Evolutionary conservation across 1,139 yeast genomes (phyloP), one percentile per base, ranked within the genome.

Genomic region (Debaryomycetaceae sp.): DNA sequence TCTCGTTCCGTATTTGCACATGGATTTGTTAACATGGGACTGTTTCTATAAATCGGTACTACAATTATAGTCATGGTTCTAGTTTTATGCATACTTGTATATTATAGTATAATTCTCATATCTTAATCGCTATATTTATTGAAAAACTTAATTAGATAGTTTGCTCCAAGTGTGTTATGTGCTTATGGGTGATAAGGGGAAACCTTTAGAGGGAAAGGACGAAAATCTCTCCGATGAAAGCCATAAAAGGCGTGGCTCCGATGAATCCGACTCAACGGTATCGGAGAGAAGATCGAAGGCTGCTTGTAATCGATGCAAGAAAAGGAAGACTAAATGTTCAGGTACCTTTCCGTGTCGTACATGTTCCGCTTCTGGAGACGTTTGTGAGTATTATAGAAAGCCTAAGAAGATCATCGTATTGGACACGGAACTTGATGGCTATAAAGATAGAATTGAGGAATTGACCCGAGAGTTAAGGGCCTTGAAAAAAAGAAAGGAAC

Each of bases 301-400:
- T 6, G 68, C 68, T 1, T 64, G 69, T 49, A 44, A 50, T 1
- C 39, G 67, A 30, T 64, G 69, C 43, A 51, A 59, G 27, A 44
- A 40, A n/a, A 46, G 68, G 14, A 64, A 64, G 45, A 59, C 66
- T 1, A 62, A 62, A 44, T 65, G 69, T 41, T 51, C 64, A 5
- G 67, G 68, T 0, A 49, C 47, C 5, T 34, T 39, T 5, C 69
- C 69, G 1, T 65, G 69, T 42, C 43, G 47, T 9, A 40, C 57
- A 1, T 65, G 69, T 45, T 11, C 40, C 5, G 31, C 44, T 1
- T 46, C 52, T 1, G 53, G 55, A 6, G 41, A 40, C 5, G 55
- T 53, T 36, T 65, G 69, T 49, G 43, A 54, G n/a, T 64, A 57
- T 36, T 55, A 57, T 6, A 45, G 61, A 37, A 62, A 58, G 42